Evolutionary conservation across 805 yeast species (phyloP).

Genomic region (Wickerhamiella sorbophila): DNA sequence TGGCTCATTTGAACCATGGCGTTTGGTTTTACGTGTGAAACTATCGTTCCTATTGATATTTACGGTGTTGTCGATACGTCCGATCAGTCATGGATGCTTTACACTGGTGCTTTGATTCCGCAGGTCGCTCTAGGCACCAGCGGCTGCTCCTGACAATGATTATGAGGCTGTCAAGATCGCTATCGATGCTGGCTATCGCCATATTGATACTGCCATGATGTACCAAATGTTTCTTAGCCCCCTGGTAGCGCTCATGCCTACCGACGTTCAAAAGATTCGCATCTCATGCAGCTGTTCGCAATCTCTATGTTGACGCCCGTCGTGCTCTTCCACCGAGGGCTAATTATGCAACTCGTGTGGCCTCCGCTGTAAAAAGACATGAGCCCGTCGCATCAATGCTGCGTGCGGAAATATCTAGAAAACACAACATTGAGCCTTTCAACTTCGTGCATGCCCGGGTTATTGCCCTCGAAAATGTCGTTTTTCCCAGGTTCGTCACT

Average conservation of each 20-base stretch:
- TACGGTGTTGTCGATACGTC: too few species aligned
- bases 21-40: too few species aligned
- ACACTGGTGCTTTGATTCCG: slow-evolving; percentile 48
- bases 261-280: slow-evolving; percentile 29
- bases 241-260: slow-evolving; percentile 6
- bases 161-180: slow-evolving; percentile 45
- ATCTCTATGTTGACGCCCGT: slow-evolving; percentile 97
- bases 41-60: too few species aligned
- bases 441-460: slow-evolving; percentile 24
- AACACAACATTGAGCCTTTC: slow-evolving; percentile 30
- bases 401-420: slow-evolving; percentile 51
- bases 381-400: slow-evolving; percentile 70
- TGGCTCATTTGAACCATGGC: too few species aligned
- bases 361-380: slow-evolving; percentile 81
- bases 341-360: slow-evolving; percentile 97
- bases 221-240: slow-evolving; percentile 33
- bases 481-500: slow-evolving; percentile 58
- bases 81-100: slow-evolving; percentile 34
- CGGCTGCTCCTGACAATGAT: slow-evolving; percentile 31
- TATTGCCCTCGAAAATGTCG: slow-evolving; percentile 39
- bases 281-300: slow-evolving; percentile 82
- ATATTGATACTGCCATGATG: slow-evolving; percentile 60
- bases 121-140: slow-evolving; percentile 60
- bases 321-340: slow-evolving; percentile 85
- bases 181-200: slow-evolving; percentile 49